A percentile compares a stretch with the other conserved stretches of the same genome.
These are phyloP conservation scores for Noccaea bulbosa DNA, from an alignment of 345 rosid species.

Conservation along the genomic window DNA sequence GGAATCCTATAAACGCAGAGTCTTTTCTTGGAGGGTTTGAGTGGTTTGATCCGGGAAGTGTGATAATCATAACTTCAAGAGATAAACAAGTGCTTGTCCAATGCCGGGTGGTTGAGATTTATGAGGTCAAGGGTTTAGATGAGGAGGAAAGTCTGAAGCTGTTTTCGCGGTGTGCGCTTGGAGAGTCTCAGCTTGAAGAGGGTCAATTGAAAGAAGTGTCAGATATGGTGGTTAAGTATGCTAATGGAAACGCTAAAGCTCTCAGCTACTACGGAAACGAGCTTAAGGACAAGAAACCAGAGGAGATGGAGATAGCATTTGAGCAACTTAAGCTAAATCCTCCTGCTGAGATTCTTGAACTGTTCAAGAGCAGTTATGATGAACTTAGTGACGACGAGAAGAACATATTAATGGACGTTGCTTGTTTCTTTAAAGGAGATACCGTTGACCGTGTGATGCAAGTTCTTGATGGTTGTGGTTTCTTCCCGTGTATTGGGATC, in stretches of 20 bases:
- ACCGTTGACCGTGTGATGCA: background rate
- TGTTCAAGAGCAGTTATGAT: slow-evolving; percentile 36
- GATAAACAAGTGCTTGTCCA: slow-evolving; percentile 14
- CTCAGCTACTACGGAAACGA: slow-evolving; percentile 9
- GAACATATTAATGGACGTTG: slow-evolving; percentile 43
- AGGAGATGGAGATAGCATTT: slow-evolving; percentile 11
- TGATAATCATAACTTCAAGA: slow-evolving; percentile 10
- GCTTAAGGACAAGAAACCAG: background rate
- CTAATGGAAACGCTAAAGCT: slow-evolving; percentile 19
- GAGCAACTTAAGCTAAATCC: slow-evolving; percentile 3
- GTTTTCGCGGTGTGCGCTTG: slow-evolving; percentile 7
- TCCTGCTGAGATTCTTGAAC: slow-evolving; percentile 12
- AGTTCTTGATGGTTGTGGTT: slow-evolving; percentile 31
- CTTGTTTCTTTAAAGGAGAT: slow-evolving; percentile 40
- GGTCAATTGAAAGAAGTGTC: slow-evolving; percentile 2
- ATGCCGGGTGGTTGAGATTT: background rate
- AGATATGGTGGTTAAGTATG: slow-evolving; percentile 2
- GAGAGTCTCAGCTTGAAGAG: background rate
- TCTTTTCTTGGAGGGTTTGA: slow-evolving; percentile 31
- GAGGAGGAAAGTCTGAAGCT: slow-evolving; percentile 3
- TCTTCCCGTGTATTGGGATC: slow-evolving; percentile 24
- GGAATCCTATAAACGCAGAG: background rate
- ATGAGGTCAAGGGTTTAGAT: slow-evolving; percentile 16
- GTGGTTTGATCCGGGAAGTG: slow-evolving; percentile 26
- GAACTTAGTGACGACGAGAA: slow-evolving; percentile 38